Evolutionary conservation across 2,329 filamentous ascomycete genomes (phyloP), one percentile per base, ranked within the genome.

Genomic region (Atkinsonella texensis): DNA sequence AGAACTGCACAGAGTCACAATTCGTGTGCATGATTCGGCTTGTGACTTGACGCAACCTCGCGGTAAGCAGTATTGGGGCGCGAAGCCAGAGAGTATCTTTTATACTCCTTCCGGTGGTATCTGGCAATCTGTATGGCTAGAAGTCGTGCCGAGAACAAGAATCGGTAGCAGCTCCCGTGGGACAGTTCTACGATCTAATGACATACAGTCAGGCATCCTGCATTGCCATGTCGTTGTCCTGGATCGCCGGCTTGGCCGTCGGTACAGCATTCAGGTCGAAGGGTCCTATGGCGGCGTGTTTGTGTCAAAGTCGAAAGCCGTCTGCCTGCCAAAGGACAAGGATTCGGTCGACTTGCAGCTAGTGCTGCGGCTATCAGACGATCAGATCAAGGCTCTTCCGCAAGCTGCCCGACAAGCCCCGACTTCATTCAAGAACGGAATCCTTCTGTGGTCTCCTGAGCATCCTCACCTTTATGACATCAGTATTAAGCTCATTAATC

Each of bases 1-100:
- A 59, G 55, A 61, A 0, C 60, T 58, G 2, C 58, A 71, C 10
- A 66, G 71, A 1, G 59, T 85, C 4, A 79, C 76, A 0, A 50
- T 85, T 3, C 71, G 82, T 3, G 77, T 84, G 0, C 76, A 75
- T 40, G 82, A 85, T 62, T 84, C 81, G 0, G 77, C 81, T 0
- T 77, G 75, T 53, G 82, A 85, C 54, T 65, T 84, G 8, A 75
- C 76, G 0, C 82, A 85, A 62, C 83, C 80, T 1, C 71, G 83
- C 33, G 83, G 83, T 0, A 86, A 86, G 62, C 83, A 86, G 63
- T 82, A 81, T 59, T 83, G 79, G 79, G 74, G 71, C 3, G 74
- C 76, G 1, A 71, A 79, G 62, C 77, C 79, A 0, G 78, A 83
- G 61, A 77, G 74, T 49, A 80, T 80, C 57, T 80, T 79, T 58